phyloP scores from a whole-genome alignment of 495 filamentous ascomycete species.

The Xylaria nigripes region DNA sequence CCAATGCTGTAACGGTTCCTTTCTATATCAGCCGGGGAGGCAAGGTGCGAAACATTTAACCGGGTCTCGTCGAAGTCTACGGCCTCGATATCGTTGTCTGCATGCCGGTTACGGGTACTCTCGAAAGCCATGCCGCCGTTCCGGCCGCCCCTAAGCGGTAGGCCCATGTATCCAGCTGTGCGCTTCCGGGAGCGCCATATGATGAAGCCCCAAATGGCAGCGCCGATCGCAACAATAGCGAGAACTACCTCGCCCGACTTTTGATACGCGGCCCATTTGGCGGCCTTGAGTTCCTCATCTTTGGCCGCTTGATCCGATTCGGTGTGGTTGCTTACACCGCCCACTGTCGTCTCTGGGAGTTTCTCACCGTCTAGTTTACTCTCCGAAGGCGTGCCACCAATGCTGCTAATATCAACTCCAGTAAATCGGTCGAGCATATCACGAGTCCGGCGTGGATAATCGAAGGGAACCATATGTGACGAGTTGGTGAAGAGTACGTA shows the following conservation, averaged over 20 bases:
- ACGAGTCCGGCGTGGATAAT: conserved; percentile 74
- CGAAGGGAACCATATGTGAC: conserved; percentile 96
- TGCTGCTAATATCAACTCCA: conserved; percentile 82
- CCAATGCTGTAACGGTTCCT: conserved; percentile 49
- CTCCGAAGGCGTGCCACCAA: conserved; percentile 78
- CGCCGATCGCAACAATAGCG: conserved; percentile 72
- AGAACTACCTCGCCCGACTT: conserved; percentile 86
- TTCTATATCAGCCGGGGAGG: conserved; percentile 35
- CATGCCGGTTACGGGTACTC: conserved; percentile 42
- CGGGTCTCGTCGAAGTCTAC: conserved; percentile 87
- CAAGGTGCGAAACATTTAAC: conserved; percentile 62
- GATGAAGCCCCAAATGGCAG: conserved; percentile 72
- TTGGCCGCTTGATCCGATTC: conserved; percentile 67
- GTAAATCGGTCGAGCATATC: conserved; percentile 98
- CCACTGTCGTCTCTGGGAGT: conserved; percentile 73
- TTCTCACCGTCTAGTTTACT: conserved; percentile 88
- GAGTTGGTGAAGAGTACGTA: conserved; percentile 94
- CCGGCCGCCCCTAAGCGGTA: conserved; percentile 25
- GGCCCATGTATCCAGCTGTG: conserved; percentile 46
- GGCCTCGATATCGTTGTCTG: conserved; percentile 60
- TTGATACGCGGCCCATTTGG: conserved; percentile 88
- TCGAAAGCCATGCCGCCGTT: conserved; percentile 33
- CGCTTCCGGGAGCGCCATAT: conserved; percentile 69
- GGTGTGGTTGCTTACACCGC: conserved; percentile 66
- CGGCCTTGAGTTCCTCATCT: conserved; percentile 63